Base-by-base conservation (phyloP, 2,329 filamentous ascomycete genomes). In the Phaeosphaeria sp. region DNA sequence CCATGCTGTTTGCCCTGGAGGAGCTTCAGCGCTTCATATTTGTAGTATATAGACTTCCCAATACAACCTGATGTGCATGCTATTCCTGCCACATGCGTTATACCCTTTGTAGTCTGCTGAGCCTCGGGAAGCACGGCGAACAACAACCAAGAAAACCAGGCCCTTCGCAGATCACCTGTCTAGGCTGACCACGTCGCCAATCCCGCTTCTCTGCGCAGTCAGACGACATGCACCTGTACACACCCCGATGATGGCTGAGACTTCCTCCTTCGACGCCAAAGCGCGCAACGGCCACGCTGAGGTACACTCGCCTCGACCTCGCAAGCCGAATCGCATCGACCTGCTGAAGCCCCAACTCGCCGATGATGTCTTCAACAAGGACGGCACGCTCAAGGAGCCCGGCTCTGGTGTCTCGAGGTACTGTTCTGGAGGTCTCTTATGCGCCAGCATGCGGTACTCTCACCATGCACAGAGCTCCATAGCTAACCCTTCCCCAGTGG, bases 351-450 rank as follows among this genome's bases (percentile, higher is more conserved):
- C 74, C 11, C 71, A 69, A 39, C 63, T 74, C 25, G 72, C 68
- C 55, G 73, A 78, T 15, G 74, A 76, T 20, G 49, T 65, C 13
- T 62, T 72, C 18, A 63, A 57, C 44, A 65, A 63, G 44, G 60
- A 69, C 45, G 71, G 67, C 46, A 59, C 60, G 25, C 59, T 61
- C 59, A 71, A 63, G 36, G 70, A 67, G 42, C 53, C 68, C 13
- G 58, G 52, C 6, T 78, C 77, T 13, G 73, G 67, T 2, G 55
- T 74, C 24, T 78, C 77, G 30, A 78, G 76, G 76, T 75, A 57
- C n/a, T 51, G 47, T 93, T 89, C 77, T 90, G n/a, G n/a, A n/a
- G n/a, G 90, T 59, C 77, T 89, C 90, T 27, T 24, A 15, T 45
- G n/a, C 20, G 42, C 25, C n/a, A n/a, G n/a, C n/a, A n/a, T n/a